Evolutionary conservation across 2,329 filamentous ascomycete genomes (phyloP).

Genomic region (Ascochyta clinopodiicola): DNA sequence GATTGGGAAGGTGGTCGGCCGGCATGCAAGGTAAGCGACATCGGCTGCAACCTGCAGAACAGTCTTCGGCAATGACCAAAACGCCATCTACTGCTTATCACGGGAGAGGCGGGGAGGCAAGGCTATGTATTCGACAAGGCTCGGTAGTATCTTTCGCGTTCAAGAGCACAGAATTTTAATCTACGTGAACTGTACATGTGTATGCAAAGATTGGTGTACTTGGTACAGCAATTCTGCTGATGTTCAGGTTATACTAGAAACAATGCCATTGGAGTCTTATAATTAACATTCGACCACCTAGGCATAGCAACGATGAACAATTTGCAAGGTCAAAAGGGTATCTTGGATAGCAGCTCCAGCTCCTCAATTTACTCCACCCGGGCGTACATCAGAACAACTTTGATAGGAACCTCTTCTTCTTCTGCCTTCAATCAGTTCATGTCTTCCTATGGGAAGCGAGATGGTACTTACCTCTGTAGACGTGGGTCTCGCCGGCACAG

Average conservation of each 20-base stretch:
- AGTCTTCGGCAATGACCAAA: constrained; percentile 1
- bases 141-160: neutral
- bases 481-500: constrained; percentile 14
- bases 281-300: too few species aligned
- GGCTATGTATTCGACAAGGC: neutral
- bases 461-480: constrained; percentile 27
- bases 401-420: constrained; percentile 34
- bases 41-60: constrained; percentile 5
- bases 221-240: too few species aligned
- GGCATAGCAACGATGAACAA: too few species aligned
- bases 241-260: too few species aligned
- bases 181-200: too few species aligned
- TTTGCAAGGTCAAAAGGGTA: constrained; percentile 3
- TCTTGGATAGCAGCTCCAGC: neutral
- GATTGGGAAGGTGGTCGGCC: constrained; percentile 12
- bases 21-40: constrained; percentile 5
- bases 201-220: too few species aligned
- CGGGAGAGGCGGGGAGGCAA: neutral
- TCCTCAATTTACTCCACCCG: neutral
- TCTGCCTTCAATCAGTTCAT: constrained; percentile 22
- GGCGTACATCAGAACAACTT: constrained; percentile 25
- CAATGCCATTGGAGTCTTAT: too few species aligned
- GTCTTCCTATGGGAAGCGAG: neutral
- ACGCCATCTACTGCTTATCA: constrained; percentile 10
- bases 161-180: neutral